Conservation (phyloP, 495 filamentous ascomycete species). For the Penicillium soppii region DNA sequence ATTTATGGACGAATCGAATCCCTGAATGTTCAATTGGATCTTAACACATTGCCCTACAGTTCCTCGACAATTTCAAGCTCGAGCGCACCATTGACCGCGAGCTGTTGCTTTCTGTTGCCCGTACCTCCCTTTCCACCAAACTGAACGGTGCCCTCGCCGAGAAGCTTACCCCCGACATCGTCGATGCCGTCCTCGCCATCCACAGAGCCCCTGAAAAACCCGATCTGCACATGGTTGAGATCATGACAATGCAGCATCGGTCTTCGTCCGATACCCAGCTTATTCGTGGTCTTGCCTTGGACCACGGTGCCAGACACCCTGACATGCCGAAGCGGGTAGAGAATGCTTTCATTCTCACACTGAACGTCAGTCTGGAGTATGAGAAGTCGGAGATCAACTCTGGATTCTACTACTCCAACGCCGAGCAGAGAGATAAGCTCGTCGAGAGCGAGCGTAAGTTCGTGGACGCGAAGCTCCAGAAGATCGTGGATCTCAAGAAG, state of each 20-base stretch:
- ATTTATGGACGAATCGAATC: background rate
- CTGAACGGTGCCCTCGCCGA: constrained; percentile 84
- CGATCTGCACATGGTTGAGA: constrained; percentile 98
- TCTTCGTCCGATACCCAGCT: constrained; percentile 94
- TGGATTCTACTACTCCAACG: constrained; percentile 96
- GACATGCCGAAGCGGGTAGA: constrained; percentile 97
- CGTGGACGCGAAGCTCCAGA: constrained; percentile 93
- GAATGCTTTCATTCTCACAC: constrained; percentile 90
- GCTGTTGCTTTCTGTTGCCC: constrained; percentile 87
- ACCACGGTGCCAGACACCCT: constrained; percentile 94
- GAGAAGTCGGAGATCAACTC: constrained; percentile 99
- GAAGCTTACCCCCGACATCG: constrained; percentile 87
- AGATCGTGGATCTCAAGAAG: constrained; percentile 98
- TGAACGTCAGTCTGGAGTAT: constrained; percentile 97
- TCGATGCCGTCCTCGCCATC: constrained; percentile 93
- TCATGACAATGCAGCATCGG: constrained; percentile 99
- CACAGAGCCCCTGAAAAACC: constrained; percentile 87
- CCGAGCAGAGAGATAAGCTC: constrained; percentile 93
- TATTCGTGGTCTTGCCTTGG: constrained; percentile 87
- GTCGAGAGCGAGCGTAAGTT: constrained; percentile 96
- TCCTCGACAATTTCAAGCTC: constrained; percentile 93
- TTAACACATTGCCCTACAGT: constrained; percentile 52
- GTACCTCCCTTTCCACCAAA: constrained; percentile 94
- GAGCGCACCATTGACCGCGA: constrained; percentile 84
- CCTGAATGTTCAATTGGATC: background rate